Conservation (phyloP, 176 grass and related monocot species). For the Cenchrus americanus region DNA sequence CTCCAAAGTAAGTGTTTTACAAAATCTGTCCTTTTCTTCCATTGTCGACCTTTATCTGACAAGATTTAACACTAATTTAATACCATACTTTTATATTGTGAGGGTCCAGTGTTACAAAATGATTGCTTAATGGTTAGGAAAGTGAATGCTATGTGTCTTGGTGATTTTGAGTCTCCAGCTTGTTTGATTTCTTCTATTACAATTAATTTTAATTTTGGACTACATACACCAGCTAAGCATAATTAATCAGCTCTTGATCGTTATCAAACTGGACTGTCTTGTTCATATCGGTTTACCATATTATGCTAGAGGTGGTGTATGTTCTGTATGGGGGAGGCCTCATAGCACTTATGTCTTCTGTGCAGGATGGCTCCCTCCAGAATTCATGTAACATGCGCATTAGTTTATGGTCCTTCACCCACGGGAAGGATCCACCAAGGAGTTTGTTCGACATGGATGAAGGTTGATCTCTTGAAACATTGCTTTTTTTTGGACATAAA, state of each 20-base stretch:
- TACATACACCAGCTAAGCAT: background rate
- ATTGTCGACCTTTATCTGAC: background rate
- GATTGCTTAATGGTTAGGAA: background rate
- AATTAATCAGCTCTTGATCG: background rate
- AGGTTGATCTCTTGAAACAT: slow-evolving; percentile 52
- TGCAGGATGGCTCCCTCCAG: slow-evolving; percentile 68
- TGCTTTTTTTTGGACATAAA: background rate
- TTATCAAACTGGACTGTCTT: background rate
- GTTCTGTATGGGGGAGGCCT: background rate
- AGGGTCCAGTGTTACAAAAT: background rate
- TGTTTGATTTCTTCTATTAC: background rate
- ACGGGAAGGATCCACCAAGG: slow-evolving; percentile 92
- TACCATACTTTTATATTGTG: background rate
- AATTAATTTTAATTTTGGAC: background rate
- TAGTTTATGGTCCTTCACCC: slow-evolving; percentile 82
- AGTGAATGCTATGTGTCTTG: background rate
- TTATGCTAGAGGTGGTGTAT: slow-evolving; percentile 17
- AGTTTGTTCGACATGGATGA: slow-evolving; percentile 98
- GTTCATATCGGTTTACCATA: background rate
- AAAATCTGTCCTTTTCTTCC: background rate
- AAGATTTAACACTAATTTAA: slow-evolving; percentile 16
- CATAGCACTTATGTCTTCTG: slow-evolving; percentile 3
- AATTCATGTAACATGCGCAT: slow-evolving; percentile 91
- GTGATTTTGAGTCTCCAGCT: background rate
- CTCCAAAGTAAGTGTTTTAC: slow-evolving; percentile 61